phyloP scores from a whole-genome alignment of 2,329 filamentous ascomycete genomes.

The Rhynchosporium secalis region DNA sequence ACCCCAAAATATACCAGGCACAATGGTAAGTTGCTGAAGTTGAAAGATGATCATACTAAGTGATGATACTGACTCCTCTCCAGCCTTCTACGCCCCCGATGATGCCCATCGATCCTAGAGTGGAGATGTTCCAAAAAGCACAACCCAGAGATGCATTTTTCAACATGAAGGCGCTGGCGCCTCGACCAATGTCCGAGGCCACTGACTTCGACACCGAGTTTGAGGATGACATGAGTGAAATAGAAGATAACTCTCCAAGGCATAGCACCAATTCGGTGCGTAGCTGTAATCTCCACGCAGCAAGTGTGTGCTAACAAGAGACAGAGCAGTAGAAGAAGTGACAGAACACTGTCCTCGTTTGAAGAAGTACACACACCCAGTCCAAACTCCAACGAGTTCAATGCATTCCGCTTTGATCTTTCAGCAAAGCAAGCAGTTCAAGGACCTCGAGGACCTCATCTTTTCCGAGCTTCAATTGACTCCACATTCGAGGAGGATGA shows the following conservation, averaged over 20 bases:
- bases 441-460: conserved; percentile 81
- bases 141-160: conserved; percentile 61
- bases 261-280: conserved; percentile 72
- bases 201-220: conserved; percentile 78
- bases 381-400: conserved; percentile 57
- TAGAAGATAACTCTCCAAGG: conserved; percentile 64
- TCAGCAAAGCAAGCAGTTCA: conserved; percentile 64
- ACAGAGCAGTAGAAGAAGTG: conserved; percentile 70
- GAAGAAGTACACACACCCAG: conserved; percentile 80
- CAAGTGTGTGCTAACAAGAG: conserved; percentile 24
- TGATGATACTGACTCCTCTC: conserved; percentile 27
- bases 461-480: conserved; percentile 72
- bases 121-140: conserved; percentile 49
- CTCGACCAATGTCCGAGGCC: conserved; percentile 66
- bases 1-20: conserved; percentile 30
- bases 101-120: conserved; percentile 36
- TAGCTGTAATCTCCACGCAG: conserved; percentile 24
- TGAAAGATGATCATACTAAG: not conserved
- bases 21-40: conserved; percentile 30
- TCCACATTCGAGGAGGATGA: conserved; percentile 54
- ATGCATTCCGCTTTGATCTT: conserved; percentile 61
- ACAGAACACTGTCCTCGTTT: conserved; percentile 84
- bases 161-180: conserved; percentile 52
- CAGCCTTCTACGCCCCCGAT: conserved; percentile 34
- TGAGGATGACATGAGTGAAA: conserved; percentile 57